phyloP scores from a whole-genome alignment of 2,329 filamentous ascomycete genomes.

The Microdochium trichocladiopsis region DNA sequence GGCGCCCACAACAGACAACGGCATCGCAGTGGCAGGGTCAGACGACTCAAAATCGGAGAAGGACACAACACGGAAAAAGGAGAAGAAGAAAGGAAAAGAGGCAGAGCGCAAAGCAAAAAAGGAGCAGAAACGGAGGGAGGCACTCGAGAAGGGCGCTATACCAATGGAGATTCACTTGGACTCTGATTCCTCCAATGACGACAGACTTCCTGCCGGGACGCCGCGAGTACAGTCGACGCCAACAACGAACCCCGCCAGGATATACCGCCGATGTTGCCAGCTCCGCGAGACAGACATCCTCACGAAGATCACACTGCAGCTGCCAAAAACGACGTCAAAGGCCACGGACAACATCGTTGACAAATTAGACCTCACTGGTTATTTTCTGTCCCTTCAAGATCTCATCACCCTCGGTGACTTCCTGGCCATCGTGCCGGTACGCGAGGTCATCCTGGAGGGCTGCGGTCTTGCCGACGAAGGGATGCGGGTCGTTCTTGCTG shows the following conservation, averaged over 20 bases:
- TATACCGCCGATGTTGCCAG: constrained; percentile 92
- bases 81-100: constrained; percentile 94
- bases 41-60: constrained; percentile 24
- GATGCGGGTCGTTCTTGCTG: constrained; percentile 77
- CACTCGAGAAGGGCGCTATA: constrained; percentile 80
- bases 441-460: constrained; percentile 79
- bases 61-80: constrained; percentile 66
- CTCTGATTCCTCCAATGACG: constrained; percentile 47
- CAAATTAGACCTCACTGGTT: constrained; percentile 77
- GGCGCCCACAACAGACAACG: constrained; percentile 14
- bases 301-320: constrained; percentile 85
- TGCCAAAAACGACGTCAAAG: constrained; percentile 63
- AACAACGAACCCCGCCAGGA: constrained; percentile 84
- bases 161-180: constrained; percentile 77
- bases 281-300: constrained; percentile 86
- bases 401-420: constrained; percentile 87
- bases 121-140: constrained; percentile 77
- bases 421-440: constrained; percentile 85
- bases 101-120: constrained; percentile 88
- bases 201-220: constrained; percentile 16
- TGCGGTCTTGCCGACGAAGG: constrained; percentile 84
- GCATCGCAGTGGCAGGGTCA: constrained; percentile 16
- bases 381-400: constrained; percentile 76
- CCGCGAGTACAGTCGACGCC: constrained; percentile 58
- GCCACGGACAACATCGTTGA: constrained; percentile 67